Base-by-base conservation (phyloP, 108 stramenopile genomes). In the Cyclotella choctawhatcheeana region DNA sequence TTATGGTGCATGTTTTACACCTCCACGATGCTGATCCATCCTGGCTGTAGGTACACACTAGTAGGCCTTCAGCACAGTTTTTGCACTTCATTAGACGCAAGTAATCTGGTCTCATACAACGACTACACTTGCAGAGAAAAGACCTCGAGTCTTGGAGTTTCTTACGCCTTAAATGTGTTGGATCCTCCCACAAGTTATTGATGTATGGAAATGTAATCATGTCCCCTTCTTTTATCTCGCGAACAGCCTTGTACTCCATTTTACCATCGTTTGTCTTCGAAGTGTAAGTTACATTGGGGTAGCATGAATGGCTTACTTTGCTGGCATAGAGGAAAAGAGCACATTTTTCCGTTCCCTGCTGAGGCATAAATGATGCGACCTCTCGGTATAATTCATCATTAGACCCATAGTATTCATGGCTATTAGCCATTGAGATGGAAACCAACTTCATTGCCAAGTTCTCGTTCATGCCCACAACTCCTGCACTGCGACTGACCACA, bases 231-330 rank as follows among this genome's bases (percentile, higher is more conserved):
- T 18, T 12, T 29, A 80, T 73, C 12, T 63, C 50, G 3, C 72
- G 65, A 21, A 72, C 68, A 32, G 67, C 79, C 45, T 66, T 74
- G 73, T 67, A 68, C 34, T 80, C 72, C n/a, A 80, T 5, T 26
- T 32, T 50, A 17, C 73, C 72, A 34, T 73, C 72, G 0, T 31
- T 30, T 22, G 64, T 73, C 16, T 25, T 16, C 10, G 66, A 68
- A 0, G 73, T 37, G 40, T 73, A 73, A 6, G 0, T 0, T 2
- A 24, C 12, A 64, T 79, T 79, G 4, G 79, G 79, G 22, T 61
- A 8, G 0, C 79, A 80, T 5, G 79, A 73, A 66, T 80, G 79
- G 24, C 64, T 35, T 0, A 80, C 67, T 56, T 73, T 74, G 2
- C 64, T 67, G 7, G 63, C 72, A 37, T 51, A 74, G 0, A 74